These are phyloP conservation scores for Parathielavia appendiculata DNA, from an alignment of 495 filamentous ascomycete genomes.

Conservation along the genomic window DNA sequence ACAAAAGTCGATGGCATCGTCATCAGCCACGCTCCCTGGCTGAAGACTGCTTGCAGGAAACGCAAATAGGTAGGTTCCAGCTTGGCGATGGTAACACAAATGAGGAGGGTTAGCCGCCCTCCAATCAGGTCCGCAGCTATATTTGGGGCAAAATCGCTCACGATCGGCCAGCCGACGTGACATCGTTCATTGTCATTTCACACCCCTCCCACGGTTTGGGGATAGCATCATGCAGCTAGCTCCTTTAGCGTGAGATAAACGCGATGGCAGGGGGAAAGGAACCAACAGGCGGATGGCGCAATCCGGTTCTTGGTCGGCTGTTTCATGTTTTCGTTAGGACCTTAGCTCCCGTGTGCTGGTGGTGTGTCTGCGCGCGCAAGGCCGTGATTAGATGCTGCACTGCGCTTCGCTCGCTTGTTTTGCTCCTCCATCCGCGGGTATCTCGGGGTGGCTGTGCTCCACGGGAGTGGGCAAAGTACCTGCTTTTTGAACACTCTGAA, in stretches of 20 bases:
- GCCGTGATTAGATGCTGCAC: conserved; percentile 7
- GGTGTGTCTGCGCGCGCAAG: neutral
- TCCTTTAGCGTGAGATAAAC: conserved; percentile 2
- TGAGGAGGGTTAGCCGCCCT: conserved; percentile 9
- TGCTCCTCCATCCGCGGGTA: conserved; percentile 1
- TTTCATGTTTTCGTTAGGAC: conserved; percentile 8
- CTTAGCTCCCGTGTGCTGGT: conserved; percentile 4
- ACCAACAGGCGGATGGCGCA: conserved; percentile 5
- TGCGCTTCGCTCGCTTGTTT: conserved; percentile 12
- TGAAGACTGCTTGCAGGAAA: conserved; percentile 2
- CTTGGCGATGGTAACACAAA: neutral
- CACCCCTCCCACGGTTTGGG: conserved; percentile 2
- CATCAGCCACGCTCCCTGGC: neutral
- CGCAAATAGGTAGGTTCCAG: neutral
- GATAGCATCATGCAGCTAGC: neutral
- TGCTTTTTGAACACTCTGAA: neutral
- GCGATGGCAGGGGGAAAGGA: neutral
- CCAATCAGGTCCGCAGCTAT: conserved; percentile 15
- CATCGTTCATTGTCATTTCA: neutral
- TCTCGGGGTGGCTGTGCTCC: conserved; percentile 9
- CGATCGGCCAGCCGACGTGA: neutral
- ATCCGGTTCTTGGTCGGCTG: conserved; percentile 11
- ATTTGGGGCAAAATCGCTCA: conserved; percentile 14
- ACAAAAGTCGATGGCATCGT: conserved; percentile 3
- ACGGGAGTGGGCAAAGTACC: conserved; percentile 4